Base-by-base conservation (phyloP, 2,329 filamentous ascomycete genomes). In the Xylariaceae sp. region DNA sequence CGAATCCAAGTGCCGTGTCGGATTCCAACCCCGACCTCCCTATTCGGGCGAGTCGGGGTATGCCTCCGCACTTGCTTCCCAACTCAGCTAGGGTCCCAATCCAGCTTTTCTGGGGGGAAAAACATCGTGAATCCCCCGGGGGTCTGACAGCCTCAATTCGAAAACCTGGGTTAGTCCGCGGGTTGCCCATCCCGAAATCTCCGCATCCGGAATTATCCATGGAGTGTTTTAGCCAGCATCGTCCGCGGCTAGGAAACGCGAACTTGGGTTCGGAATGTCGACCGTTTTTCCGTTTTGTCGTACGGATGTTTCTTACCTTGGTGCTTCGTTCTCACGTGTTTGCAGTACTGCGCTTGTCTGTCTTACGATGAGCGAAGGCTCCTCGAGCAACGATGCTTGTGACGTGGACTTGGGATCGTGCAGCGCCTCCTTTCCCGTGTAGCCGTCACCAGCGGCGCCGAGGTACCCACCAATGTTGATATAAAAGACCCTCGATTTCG, bases 11-110 rank as follows among this genome's bases (percentile, higher is more conserved):
- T 39, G 57, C 53, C 53, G 53, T 58, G 35, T 23, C 51, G 57
- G 52, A 45, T 51, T 59, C 62, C 62, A 57, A 52, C 54, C 39
- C 60, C 55, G 57, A 62, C 57, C 63, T 69, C 61, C 67, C 67
- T 68, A 66, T 66, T 69, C 53, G 62, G 66, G 60, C 30, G 34
- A 60, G 53, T 64, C 60, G 58, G 58, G 51, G 56, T 51, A 61
- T 55, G 57, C 58, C 62, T 70, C 67, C 68, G 67, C 66, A 57
- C 1, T 35, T 35, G 23, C 55, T 58, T 15, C 66, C 64, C 50
- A 67, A 67, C 51, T 53, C 39, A 66, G 67, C 62, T 68, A 67
- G 67, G 34, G 56, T 39, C 51, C 44, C 18, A 52, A 60, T 60
- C 58, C 61, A 63, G 55, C 56, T 56, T 52, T 56, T 56, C 48